phyloP scores from a whole-genome alignment of 192 early-diverging fungal species.

The Rhizoclosmatium sp. region DNA sequence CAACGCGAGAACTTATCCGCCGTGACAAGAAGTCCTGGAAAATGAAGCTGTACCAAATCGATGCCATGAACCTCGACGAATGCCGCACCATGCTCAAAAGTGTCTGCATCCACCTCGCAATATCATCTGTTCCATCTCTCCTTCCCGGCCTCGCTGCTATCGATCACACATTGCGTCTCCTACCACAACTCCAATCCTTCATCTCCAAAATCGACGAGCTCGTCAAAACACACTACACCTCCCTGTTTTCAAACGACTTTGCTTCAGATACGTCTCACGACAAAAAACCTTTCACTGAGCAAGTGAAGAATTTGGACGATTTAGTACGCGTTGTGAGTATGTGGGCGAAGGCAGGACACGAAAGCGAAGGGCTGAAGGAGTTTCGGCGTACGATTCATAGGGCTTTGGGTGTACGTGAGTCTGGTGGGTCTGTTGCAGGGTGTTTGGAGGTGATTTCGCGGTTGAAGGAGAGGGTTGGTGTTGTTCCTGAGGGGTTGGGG shows the following conservation, averaged over 20 bases:
- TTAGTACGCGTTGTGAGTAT: neutral
- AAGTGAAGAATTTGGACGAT: slow-evolving; percentile 12
- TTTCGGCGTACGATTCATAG: slow-evolving; percentile 16
- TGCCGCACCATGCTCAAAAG: slow-evolving; percentile 44
- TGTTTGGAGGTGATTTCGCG: slow-evolving; percentile 7
- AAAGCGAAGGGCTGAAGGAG: neutral
- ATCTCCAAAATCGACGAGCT: slow-evolving; percentile 16
- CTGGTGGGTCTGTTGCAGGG: slow-evolving; percentile 1
- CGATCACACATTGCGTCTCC: slow-evolving; percentile 21
- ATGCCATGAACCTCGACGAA: slow-evolving; percentile 40
- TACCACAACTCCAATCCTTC: slow-evolving; percentile 31
- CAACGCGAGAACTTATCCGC: slow-evolving; percentile 52
- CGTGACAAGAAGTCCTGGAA: slow-evolving; percentile 49
- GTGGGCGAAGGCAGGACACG: slow-evolving; percentile 15
- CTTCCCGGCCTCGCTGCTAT: slow-evolving; percentile 32
- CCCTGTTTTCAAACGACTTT: neutral
- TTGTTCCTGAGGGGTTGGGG: neutral
- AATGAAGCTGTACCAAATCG: slow-evolving; percentile 51
- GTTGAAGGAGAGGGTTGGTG: slow-evolving; percentile 15
- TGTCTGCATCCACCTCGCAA: slow-evolving; percentile 16
- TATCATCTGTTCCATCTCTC: slow-evolving; percentile 23
- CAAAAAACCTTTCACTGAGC: neutral
- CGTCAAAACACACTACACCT: slow-evolving; percentile 14
- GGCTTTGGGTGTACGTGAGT: slow-evolving; percentile 16
- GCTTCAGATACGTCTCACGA: neutral